Evolutionary conservation across 2,329 filamentous ascomycete species (phyloP).

Genomic region (Aspergillus tanneri): DNA sequence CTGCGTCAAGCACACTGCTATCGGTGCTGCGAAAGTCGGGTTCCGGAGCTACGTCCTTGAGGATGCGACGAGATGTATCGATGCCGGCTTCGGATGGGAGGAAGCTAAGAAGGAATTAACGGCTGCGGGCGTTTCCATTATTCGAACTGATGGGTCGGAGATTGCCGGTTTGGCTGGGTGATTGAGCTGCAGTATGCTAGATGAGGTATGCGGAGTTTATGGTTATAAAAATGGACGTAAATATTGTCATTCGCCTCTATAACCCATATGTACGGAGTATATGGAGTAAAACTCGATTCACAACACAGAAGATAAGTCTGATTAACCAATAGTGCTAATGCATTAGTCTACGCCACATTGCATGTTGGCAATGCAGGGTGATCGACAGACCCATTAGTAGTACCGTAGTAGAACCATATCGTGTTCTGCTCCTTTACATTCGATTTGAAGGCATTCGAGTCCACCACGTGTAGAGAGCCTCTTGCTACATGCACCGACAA

Average conservation of each 20-base stretch:
- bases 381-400: neutral
- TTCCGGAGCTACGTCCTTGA: conserved; percentile 74
- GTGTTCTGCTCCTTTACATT: neutral
- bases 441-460: too few species aligned
- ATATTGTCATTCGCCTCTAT: too few species aligned
- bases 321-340: conserved; percentile 7
- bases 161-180: conserved; percentile 51
- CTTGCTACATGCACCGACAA: too few species aligned
- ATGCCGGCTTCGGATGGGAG: conserved; percentile 58
- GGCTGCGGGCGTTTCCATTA: conserved; percentile 60
- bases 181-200: too few species aligned
- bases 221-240: too few species aligned
- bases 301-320: neutral
- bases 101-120: conserved; percentile 56
- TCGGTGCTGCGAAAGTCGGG: conserved; percentile 73
- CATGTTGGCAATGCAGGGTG: neutral
- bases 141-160: conserved; percentile 58
- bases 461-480: too few species aligned
- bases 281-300: neutral
- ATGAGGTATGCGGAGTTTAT: neutral
- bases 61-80: conserved; percentile 75
- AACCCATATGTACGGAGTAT: too few species aligned
- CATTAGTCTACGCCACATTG: conserved; percentile 16
- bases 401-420: neutral
- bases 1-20: conserved; percentile 79